phyloP scores from a whole-genome alignment of 139 green algal genomes.

The Eudorina sp. region DNA sequence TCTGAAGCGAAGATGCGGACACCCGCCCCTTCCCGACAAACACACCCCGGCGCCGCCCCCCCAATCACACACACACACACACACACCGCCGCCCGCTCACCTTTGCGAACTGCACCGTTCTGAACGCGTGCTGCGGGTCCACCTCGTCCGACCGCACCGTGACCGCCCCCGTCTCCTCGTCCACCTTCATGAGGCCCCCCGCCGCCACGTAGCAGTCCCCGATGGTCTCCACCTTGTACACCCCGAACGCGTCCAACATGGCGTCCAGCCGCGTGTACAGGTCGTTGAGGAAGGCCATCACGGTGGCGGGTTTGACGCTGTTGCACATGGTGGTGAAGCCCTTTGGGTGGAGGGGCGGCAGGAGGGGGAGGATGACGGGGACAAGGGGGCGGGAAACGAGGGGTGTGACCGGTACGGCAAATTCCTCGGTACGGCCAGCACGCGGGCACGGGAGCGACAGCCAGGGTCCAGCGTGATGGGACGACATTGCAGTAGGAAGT shows the following conservation, averaged over 20 bases:
- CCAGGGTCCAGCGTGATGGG: too few species aligned
- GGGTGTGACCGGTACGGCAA: too few species aligned
- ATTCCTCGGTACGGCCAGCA: too few species aligned
- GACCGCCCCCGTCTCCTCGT: slow-evolving; percentile 49
- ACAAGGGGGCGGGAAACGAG: too few species aligned
- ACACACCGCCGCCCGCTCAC: background rate
- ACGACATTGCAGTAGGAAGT: too few species aligned
- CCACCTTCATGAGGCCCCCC: slow-evolving; percentile 44
- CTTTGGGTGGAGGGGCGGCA: background rate
- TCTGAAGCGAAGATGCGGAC: too few species aligned
- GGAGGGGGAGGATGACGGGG: background rate
- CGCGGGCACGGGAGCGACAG: too few species aligned
- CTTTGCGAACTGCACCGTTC: slow-evolving; percentile 49
- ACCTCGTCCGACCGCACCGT: slow-evolving; percentile 44
- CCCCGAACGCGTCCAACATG: slow-evolving; percentile 27
- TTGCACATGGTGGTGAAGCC: slow-evolving; percentile 38
- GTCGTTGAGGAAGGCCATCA: slow-evolving; percentile 43
- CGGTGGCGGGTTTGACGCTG: slow-evolving; percentile 2
- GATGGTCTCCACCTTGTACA: slow-evolving; percentile 57
- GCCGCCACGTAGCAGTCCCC: slow-evolving; percentile 70
- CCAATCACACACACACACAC: too few species aligned
- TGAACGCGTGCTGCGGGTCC: slow-evolving; percentile 39
- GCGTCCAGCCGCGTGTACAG: slow-evolving; percentile 39
- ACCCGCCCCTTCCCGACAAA: too few species aligned
- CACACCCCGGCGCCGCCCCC: too few species aligned